Evolutionary conservation across 176 grass and related monocot genomes (phyloP).

Genomic region (Tuctoria greenei): DNA sequence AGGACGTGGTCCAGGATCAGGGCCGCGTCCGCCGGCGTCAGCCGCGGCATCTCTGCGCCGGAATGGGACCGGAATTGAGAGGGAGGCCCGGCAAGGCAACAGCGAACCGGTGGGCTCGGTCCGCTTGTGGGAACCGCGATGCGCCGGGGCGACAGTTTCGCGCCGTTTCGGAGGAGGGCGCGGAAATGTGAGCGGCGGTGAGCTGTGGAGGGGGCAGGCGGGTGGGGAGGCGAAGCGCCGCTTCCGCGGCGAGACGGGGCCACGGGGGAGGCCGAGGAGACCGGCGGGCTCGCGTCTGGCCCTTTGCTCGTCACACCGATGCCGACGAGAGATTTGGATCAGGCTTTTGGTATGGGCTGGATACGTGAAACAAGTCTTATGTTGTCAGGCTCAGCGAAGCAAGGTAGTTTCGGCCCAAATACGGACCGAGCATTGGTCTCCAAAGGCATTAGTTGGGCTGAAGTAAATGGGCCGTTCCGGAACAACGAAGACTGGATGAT

Average conservation of each 20-base stretch:
- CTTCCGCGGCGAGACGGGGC: not conserved
- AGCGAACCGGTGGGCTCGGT: not conserved
- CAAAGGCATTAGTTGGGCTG: too few relatives aligned
- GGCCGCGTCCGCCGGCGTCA: slow-evolving; percentile 30
- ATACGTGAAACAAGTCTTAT: too few relatives aligned
- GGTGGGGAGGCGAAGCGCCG: not conserved
- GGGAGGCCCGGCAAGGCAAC: not conserved
- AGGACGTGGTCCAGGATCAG: slow-evolving; percentile 51
- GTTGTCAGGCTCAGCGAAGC: too few relatives aligned
- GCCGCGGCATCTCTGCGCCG: slow-evolving; percentile 29
- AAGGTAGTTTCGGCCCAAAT: too few relatives aligned
- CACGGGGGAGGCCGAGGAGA: not conserved
- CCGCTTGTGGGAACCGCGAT: not conserved
- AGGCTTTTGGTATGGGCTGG: not conserved
- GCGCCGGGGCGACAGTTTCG: not conserved
- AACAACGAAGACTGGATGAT: too few relatives aligned
- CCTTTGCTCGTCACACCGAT: not conserved
- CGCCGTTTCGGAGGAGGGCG: not conserved
- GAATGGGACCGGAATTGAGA: not conserved
- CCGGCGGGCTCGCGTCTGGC: not conserved
- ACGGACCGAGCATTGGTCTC: too few relatives aligned
- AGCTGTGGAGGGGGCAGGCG: not conserved
- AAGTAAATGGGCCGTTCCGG: too few relatives aligned
- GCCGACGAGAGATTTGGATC: not conserved
- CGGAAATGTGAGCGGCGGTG: not conserved